Evolutionary conservation across 768 basidiomycete genomes (phyloP).

Genomic region (Boletales sp.): DNA sequence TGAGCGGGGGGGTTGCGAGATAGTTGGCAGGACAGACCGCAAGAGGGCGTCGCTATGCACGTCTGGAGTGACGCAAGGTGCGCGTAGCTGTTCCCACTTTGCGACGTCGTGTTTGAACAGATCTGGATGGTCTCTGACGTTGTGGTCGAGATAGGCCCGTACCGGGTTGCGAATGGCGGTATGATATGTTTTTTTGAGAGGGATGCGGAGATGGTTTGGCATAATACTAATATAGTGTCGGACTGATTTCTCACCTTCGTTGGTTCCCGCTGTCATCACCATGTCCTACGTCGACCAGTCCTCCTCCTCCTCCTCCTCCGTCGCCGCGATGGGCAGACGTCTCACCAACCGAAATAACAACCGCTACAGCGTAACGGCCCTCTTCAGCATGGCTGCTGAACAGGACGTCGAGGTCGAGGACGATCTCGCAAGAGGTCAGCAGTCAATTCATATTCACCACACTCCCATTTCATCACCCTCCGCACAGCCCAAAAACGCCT

Average conservation of each 20-base stretch:
- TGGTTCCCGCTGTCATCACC: constrained; percentile 7
- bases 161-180: constrained; percentile 53
- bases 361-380: constrained; percentile 91
- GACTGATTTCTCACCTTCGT: constrained; percentile 8
- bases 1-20: neutral
- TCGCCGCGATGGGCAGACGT: constrained; percentile 64
- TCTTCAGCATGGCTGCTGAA: constrained; percentile 98
- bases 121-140: constrained; percentile 76
- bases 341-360: constrained; percentile 93
- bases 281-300: constrained; percentile 66
- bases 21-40: constrained; percentile 44
- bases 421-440: constrained; percentile 87
- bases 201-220: constrained; percentile 75
- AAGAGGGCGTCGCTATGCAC: constrained; percentile 51
- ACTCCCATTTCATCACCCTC: neutral
- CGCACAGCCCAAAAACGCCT: constrained; percentile 91
- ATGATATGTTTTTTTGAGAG: constrained; percentile 67
- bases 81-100: constrained; percentile 64
- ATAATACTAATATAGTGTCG: constrained; percentile 24
- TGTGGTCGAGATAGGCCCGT: constrained; percentile 63
- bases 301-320: constrained; percentile 59
- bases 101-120: constrained; percentile 77
- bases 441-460: neutral
- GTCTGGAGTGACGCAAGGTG: constrained; percentile 51
- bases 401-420: constrained; percentile 98